Evolutionary conservation across 2,329 filamentous ascomycete genomes (phyloP).

Genomic region (Decorospora gaudefroyi): DNA sequence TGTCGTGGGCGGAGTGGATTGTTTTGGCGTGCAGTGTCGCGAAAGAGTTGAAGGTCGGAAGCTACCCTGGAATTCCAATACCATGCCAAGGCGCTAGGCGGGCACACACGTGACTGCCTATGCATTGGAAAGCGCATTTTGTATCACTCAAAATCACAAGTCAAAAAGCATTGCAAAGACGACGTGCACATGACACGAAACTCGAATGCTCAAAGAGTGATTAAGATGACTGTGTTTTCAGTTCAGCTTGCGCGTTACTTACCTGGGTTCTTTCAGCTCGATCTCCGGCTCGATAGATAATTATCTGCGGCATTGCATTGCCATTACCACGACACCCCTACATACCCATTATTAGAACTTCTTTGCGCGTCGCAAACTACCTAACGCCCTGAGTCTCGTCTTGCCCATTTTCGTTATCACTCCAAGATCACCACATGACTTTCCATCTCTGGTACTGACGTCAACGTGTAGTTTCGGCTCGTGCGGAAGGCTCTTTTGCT

Average conservation of each 20-base stretch:
- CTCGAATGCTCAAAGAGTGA: no score
- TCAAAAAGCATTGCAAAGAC: no score
- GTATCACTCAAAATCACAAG: no score
- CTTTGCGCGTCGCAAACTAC: no score
- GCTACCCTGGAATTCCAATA: constrained; percentile 19
- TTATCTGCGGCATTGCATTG: no score
- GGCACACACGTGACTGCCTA: constrained; percentile 15
- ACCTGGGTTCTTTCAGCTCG: no score
- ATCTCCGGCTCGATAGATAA: no score
- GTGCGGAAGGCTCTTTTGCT: constrained; percentile 3
- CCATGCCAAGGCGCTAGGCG: constrained; percentile 20
- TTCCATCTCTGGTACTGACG: constrained; percentile 1
- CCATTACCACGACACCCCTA: no score
- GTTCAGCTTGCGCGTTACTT: no score
- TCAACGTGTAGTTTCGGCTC: constrained; percentile 3
- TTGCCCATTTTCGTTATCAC: background rate
- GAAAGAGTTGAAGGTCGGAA: constrained; percentile 17
- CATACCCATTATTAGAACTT: no score
- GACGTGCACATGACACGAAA: no score
- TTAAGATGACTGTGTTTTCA: no score
- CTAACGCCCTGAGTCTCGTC: background rate
- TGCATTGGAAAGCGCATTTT: background rate
- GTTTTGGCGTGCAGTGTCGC: constrained; percentile 6
- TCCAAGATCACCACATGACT: background rate
- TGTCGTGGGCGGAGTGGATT: constrained; percentile 11